Conservation (phyloP, 306 rosid genomes). For the Cicer bijugum region DNA sequence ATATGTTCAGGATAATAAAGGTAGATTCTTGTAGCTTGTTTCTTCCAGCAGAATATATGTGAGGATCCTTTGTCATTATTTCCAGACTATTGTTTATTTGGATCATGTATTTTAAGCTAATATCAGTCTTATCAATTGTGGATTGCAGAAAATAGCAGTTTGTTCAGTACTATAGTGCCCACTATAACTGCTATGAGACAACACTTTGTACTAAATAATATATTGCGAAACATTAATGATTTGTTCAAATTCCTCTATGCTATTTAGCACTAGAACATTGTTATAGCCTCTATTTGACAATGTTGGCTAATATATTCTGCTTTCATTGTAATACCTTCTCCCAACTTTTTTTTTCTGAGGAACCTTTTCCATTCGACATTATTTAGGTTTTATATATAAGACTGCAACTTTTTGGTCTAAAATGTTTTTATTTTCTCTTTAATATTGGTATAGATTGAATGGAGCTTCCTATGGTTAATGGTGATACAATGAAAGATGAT, state of each 20-base stretch:
- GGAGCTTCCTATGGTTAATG: conserved; percentile 46
- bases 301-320: too few relatives aligned
- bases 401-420: conserved; percentile 4
- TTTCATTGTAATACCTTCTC: too few relatives aligned
- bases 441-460: conserved; percentile 52
- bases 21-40: not conserved
- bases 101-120: not conserved
- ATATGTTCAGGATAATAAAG: not conserved
- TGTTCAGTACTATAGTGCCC: too few relatives aligned
- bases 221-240: too few relatives aligned
- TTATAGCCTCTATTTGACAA: too few relatives aligned
- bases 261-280: too few relatives aligned
- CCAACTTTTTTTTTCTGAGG: not conserved
- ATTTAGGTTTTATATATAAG: not conserved
- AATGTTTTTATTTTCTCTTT: not conserved
- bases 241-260: too few relatives aligned
- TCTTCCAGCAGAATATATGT: not conserved
- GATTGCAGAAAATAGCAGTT: too few relatives aligned
- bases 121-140: too few relatives aligned
- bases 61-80: conserved; percentile 10
- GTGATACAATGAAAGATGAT: conserved; percentile 37
- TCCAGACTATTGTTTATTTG: conserved; percentile 23
- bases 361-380: not conserved
- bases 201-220: too few relatives aligned
- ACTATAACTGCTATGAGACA: too few relatives aligned